Evolutionary conservation across 305 asterid species (phyloP), one percentile per base, ranked within the genome.

Genomic region (Plantago rigida): DNA sequence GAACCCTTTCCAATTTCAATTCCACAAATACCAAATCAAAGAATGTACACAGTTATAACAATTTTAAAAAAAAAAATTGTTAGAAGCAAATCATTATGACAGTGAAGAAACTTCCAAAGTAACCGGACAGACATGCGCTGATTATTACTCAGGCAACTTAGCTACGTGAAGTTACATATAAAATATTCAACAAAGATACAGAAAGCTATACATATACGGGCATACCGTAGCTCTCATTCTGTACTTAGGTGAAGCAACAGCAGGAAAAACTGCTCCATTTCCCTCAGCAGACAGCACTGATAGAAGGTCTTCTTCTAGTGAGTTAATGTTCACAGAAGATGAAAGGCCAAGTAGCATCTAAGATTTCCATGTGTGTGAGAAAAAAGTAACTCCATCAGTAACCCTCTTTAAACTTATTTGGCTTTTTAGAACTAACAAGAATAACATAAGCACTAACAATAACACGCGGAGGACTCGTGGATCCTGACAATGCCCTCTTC

Each of bases 321-420:
- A 74, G 73, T 83, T 75, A 74, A 92, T 69, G 79, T 88, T 74
- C 39, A 79, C 94, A 41, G 74, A 56, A 47, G 79, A 77, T 4
- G 96, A 74, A 53, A 92, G 94, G 55, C 97, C 99, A 81, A 92
- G 86, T 13, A 92, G 87, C 65, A 92, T 93, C 99, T 92, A 73
- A 15, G 65, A 13, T 24, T 31, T 68, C 28, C 51, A 48, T n/a
- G 36, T 24, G 24, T 47, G 53, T 29, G 15, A 13, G 63, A 22
- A 28, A 15, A 60, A 60, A 46, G 49, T 56, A 45, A 28, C 47
- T 12, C 60, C 31, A 47, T 29, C 17, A 47, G 26, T 28, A 46
- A n/a, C 12, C 31, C 28, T 11, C 26, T 54, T 68, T n/a, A 17
- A 0, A 53, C 44, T 5, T 14, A 28, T 2, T 36, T 28, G 34